These are phyloP conservation scores for Penicillium paneum DNA, from an alignment of 2,329 filamentous ascomycete genomes.

Conservation along the genomic window DNA sequence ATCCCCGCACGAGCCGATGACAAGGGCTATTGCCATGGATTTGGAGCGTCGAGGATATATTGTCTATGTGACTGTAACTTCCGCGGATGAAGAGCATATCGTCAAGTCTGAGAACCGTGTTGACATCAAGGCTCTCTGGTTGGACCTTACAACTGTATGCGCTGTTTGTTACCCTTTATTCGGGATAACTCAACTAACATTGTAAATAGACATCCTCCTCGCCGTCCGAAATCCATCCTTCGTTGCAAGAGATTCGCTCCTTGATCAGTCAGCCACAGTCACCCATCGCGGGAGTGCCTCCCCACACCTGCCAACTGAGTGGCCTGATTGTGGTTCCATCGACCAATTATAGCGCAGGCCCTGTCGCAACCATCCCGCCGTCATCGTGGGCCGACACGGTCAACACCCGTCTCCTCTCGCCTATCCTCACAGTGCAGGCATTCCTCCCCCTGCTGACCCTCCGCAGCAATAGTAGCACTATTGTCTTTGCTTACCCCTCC, in stretches of 20 bases:
- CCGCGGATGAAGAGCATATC: slow-evolving; percentile 76
- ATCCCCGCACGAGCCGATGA: slow-evolving; percentile 79
- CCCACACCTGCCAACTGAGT: slow-evolving; percentile 72
- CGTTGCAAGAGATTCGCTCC: slow-evolving; percentile 69
- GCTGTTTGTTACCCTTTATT: neutral
- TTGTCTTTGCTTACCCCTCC: slow-evolving; percentile 46
- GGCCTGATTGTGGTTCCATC: slow-evolving; percentile 80
- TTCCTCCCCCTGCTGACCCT: slow-evolving; percentile 76
- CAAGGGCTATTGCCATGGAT: slow-evolving; percentile 77
- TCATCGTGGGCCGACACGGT: slow-evolving; percentile 84
- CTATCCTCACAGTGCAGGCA: slow-evolving; percentile 81
- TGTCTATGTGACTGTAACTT: slow-evolving; percentile 84
- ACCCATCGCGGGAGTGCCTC: slow-evolving; percentile 70
- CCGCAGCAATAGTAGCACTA: slow-evolving; percentile 52
- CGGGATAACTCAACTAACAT: neutral
- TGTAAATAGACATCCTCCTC: slow-evolving; percentile 57
- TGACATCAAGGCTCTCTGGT: slow-evolving; percentile 76
- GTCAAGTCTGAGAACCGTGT: slow-evolving; percentile 72
- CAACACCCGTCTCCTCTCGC: slow-evolving; percentile 86
- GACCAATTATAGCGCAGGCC: slow-evolving; percentile 73
- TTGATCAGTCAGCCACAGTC: slow-evolving; percentile 72
- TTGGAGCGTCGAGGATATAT: slow-evolving; percentile 89
- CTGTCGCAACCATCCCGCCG: slow-evolving; percentile 79
- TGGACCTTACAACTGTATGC: slow-evolving; percentile 65
- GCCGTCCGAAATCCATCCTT: slow-evolving; percentile 53